phyloP scores from a whole-genome alignment of 208 protist genomes.

The Herpetomonas samuelpessoai region DNA sequence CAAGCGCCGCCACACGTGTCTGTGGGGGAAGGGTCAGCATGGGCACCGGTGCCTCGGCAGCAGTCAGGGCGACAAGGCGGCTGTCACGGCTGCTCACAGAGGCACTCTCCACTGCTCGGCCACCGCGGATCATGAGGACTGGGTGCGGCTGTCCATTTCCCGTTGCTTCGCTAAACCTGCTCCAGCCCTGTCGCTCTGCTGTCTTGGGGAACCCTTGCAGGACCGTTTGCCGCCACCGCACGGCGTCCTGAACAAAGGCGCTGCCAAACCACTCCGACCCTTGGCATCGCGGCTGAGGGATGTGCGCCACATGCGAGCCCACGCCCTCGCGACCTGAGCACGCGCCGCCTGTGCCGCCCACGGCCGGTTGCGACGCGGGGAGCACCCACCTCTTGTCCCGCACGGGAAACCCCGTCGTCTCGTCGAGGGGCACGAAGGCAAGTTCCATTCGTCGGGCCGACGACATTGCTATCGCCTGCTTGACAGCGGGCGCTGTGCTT shows the following conservation, averaged over 20 bases:
- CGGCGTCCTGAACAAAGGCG: not conserved
- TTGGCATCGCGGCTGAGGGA: no score
- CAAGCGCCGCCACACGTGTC: slow-evolving; percentile 6
- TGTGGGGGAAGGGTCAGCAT: slow-evolving; percentile 11
- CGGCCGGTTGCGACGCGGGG: not conserved
- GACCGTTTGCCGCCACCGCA: not conserved
- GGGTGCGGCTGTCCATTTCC: no score
- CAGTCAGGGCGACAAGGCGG: not conserved
- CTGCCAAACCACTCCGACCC: not conserved
- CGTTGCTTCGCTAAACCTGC: no score
- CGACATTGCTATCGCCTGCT: not conserved
- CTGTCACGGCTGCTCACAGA: no score
- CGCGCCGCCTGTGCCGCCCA: no score
- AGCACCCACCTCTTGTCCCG: no score
- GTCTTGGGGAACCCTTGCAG: not conserved
- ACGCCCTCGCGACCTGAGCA: no score
- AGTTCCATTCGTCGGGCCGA: not conserved
- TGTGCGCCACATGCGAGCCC: no score
- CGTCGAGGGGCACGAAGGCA: not conserved
- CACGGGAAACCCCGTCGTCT: not conserved
- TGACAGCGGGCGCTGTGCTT: not conserved
- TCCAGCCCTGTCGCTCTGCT: not conserved
- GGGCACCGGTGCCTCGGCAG: not conserved
- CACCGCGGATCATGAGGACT: no score
- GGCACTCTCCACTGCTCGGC: no score